Evolutionary conservation across 2,329 filamentous ascomycete species (phyloP).

Genomic region (Didymosphaeria variabile): DNA sequence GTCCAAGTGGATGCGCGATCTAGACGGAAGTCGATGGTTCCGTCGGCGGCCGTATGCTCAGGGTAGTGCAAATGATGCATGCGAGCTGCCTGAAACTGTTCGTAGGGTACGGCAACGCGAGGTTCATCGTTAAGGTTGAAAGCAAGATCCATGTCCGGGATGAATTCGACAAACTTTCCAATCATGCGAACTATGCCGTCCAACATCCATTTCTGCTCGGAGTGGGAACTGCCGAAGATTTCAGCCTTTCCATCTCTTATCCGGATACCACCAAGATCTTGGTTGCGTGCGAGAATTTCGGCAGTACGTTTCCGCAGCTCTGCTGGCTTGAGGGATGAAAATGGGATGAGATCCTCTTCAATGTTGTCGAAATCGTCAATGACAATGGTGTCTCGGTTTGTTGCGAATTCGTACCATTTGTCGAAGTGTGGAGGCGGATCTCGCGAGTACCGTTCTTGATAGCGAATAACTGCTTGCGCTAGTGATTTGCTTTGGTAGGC

Average conservation of each 20-base stretch:
- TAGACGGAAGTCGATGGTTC: conserved; percentile 46
- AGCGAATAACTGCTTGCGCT: conserved; percentile 60
- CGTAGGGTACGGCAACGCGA: conserved; percentile 63
- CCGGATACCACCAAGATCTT: conserved; percentile 64
- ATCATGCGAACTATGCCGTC: conserved; percentile 64
- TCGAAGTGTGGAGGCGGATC: conserved; percentile 69
- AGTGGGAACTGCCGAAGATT: conserved; percentile 54
- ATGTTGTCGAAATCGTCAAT: conserved; percentile 71
- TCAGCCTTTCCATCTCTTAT: conserved; percentile 63
- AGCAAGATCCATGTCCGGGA: conserved; percentile 71
- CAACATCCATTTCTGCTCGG: conserved; percentile 68
- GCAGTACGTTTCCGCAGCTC: conserved; percentile 63
- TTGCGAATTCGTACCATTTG: conserved; percentile 67
- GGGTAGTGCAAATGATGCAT: conserved; percentile 36
- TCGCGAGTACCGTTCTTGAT: conserved; percentile 61
- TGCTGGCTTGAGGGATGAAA: conserved; percentile 61
- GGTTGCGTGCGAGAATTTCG: conserved; percentile 61
- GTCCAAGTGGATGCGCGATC: conserved; percentile 52
- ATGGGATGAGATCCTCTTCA: conserved; percentile 64
- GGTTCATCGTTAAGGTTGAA: conserved; percentile 71
- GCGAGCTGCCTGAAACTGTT: conserved; percentile 38
- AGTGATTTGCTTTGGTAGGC: conserved; percentile 59
- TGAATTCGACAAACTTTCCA: conserved; percentile 56
- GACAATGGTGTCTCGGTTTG: conserved; percentile 59
- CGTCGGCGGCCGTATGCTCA: conserved; percentile 30